Evolutionary conservation across 257 asterid genomes (phyloP).

Genomic region (Lycium ferocissimum): DNA sequence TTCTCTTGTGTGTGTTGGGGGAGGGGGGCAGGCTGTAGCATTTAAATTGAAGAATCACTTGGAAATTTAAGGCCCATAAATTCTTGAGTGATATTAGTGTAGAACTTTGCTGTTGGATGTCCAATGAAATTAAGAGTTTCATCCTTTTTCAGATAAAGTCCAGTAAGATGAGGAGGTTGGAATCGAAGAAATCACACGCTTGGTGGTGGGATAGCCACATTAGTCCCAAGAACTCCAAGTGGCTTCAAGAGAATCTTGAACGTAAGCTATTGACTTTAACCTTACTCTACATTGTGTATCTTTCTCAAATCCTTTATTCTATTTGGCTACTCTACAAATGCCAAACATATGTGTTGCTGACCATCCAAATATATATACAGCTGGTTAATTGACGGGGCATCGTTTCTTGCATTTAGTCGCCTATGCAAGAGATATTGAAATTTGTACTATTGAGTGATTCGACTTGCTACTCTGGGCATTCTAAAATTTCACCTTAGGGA

Average conservation of each 20-base stretch:
- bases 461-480: not conserved
- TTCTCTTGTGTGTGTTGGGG: too few species aligned
- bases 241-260: conserved; percentile 92
- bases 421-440: not conserved
- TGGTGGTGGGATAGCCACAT: conserved; percentile 98
- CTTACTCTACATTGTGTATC: not conserved
- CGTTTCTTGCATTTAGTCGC: not conserved
- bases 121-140: not conserved
- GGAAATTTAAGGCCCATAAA: not conserved
- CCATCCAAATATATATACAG: not conserved
- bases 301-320: not conserved
- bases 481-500: not conserved
- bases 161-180: conserved; percentile 57
- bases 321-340: not conserved
- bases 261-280: conserved; percentile 45
- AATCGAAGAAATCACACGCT: conserved; percentile 74
- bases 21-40: not conserved
- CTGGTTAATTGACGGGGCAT: not conserved
- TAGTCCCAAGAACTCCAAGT: conserved; percentile 79
- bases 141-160: conserved; percentile 53
- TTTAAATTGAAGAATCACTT: not conserved
- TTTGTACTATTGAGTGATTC: not conserved
- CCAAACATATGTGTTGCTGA: not conserved
- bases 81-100: not conserved
- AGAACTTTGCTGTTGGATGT: not conserved